A percentile compares a stretch with the other conserved stretches of the same genome.
phyloP scores from a whole-genome alignment of 176 grass and related monocot genomes.

The Chloris gayana region DNA sequence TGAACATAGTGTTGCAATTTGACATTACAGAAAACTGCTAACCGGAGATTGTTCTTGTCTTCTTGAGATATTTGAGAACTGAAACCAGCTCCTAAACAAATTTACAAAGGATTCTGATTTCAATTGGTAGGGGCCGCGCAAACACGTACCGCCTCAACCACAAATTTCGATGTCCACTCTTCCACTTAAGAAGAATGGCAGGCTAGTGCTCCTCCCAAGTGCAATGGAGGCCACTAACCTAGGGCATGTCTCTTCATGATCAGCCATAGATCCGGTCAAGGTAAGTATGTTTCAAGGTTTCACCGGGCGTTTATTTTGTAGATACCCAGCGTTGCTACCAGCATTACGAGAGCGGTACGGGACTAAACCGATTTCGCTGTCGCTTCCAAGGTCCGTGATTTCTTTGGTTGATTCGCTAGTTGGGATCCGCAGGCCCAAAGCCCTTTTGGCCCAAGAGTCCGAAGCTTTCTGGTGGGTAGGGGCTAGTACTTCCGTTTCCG shows the following conservation, averaged over 20 bases:
- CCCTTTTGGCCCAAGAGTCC: too few relatives aligned
- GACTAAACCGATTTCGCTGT: background rate
- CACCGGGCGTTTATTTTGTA: background rate
- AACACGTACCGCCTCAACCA: constrained; percentile 44
- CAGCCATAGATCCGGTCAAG: constrained; percentile 40
- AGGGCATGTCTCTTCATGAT: constrained; percentile 48
- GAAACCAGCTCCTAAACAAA: too few relatives aligned
- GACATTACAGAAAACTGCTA: too few relatives aligned
- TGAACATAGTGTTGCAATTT: too few relatives aligned
- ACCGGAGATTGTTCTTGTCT: too few relatives aligned
- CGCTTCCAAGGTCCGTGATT: too few relatives aligned
- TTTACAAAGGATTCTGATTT: too few relatives aligned
- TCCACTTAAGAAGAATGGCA: constrained; percentile 33
- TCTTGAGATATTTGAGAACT: too few relatives aligned
- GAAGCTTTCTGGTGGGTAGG: too few relatives aligned
- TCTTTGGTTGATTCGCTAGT: too few relatives aligned
- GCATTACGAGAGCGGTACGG: background rate
- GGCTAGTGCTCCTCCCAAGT: constrained; percentile 31
- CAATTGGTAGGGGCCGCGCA: constrained; percentile 32
- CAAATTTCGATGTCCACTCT: constrained; percentile 52
- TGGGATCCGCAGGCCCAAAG: too few relatives aligned
- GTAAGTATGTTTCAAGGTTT: constrained; percentile 38
- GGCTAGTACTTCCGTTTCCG: too few relatives aligned
- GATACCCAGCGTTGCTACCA: background rate
- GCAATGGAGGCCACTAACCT: constrained; percentile 43